A percentile compares a stretch with the other conserved stretches of the same genome.
phyloP scores from a whole-genome alignment of 257 asterid species.

The Ilex aquifolium region DNA sequence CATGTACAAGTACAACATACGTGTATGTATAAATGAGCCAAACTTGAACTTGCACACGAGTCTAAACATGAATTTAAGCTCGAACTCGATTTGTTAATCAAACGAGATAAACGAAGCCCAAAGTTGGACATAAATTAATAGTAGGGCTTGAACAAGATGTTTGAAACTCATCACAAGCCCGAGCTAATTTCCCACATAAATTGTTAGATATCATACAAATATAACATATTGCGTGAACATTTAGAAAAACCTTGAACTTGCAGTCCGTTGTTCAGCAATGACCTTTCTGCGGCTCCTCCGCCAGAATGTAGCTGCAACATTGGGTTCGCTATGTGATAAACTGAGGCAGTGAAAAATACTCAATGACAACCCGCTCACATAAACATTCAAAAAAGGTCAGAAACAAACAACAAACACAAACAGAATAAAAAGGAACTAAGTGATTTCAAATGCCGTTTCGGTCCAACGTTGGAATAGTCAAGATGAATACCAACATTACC shows the following conservation, averaged over 20 bases:
- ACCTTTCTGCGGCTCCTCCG: slow-evolving; percentile 89
- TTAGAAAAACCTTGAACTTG: slow-evolving; percentile 79
- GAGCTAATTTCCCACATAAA: no score
- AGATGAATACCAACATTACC: slow-evolving; percentile 37
- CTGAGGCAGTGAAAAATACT: slow-evolving; percentile 42
- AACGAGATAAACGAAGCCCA: no score
- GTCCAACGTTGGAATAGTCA: slow-evolving; percentile 5
- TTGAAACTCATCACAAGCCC: no score
- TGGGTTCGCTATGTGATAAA: slow-evolving; percentile 86
- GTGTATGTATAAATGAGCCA: no score
- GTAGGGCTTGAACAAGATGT: no score
- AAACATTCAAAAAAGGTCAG: slow-evolving; percentile 1
- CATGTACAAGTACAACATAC: no score
- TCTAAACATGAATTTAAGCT: no score
- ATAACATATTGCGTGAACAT: slow-evolving; percentile 1
- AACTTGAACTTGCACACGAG: no score
- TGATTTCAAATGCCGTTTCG: neutral
- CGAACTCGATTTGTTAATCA: no score
- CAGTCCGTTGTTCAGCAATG: slow-evolving; percentile 86
- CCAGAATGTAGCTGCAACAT: slow-evolving; percentile 89
- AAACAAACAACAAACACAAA: neutral
- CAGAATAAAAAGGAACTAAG: neutral
- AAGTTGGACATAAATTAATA: no score
- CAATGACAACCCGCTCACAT: slow-evolving; percentile 8
- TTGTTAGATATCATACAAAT: no score